These are phyloP conservation scores for Yarrowia osloensis DNA, from an alignment of 805 yeast genomes.

Conservation along the genomic window DNA sequence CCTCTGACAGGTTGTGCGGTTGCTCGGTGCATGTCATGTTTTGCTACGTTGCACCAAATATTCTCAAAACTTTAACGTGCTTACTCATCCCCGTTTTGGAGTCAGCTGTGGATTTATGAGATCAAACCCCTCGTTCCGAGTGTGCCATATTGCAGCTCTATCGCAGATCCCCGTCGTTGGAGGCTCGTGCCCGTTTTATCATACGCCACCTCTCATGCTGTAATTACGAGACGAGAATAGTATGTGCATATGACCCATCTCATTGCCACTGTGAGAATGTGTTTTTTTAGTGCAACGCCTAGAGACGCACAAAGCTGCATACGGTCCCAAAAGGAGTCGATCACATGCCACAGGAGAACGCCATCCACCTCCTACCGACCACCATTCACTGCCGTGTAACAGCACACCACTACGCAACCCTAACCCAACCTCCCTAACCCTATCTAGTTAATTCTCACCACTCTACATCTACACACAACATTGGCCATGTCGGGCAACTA, in stretches of 20 bases:
- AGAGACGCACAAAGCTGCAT: neutral
- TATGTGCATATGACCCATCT: conserved; percentile 1
- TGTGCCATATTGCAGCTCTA: too few species aligned
- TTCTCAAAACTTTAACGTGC: neutral
- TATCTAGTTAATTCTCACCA: conserved; percentile 17
- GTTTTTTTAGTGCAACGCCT: neutral
- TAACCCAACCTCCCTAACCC: conserved; percentile 27
- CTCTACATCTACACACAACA: conserved; percentile 23
- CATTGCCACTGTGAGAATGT: neutral
- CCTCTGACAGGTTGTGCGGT: neutral
- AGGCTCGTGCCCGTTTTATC: neutral
- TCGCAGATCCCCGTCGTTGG: too few species aligned
- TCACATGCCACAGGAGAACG: neutral
- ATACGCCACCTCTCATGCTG: neutral
- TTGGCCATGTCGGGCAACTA: conserved; percentile 30
- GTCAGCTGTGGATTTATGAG: too few species aligned
- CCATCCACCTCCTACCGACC: neutral
- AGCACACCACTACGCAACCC: neutral
- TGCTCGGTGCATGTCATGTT: neutral
- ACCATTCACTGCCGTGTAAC: neutral
- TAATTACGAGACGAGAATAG: neutral
- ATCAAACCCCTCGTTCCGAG: too few species aligned
- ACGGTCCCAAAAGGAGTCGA: neutral
- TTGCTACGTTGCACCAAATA: neutral
- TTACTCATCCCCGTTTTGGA: neutral